Evolutionary conservation across 192 early-diverging fungal species (phyloP).

Genomic region (Geosiphon pyriformis): DNA sequence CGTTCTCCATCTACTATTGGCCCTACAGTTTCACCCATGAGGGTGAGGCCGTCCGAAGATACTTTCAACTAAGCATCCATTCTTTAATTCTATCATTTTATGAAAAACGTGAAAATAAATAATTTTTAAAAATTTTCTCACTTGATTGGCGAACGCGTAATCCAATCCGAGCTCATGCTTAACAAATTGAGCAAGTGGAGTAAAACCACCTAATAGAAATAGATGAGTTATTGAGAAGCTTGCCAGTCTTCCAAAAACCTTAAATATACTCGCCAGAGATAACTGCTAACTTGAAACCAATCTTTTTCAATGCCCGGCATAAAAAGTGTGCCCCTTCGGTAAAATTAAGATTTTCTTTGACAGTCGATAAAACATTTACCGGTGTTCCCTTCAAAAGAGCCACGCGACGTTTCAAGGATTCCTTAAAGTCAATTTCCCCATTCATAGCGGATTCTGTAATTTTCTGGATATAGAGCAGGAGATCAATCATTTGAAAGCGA

Average conservation of each 20-base stretch:
- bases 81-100: not conserved
- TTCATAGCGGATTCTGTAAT: slow-evolving; percentile 97
- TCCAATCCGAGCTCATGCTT: slow-evolving; percentile 87
- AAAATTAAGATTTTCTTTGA: slow-evolving; percentile 72
- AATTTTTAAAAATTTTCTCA: slow-evolving; percentile 26
- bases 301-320: slow-evolving; percentile 81
- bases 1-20: slow-evolving; percentile 86
- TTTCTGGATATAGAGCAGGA: slow-evolving; percentile 40
- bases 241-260: not conserved
- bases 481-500: not conserved
- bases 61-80: slow-evolving; percentile 65
- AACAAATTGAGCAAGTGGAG: slow-evolving; percentile 88
- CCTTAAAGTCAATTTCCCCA: slow-evolving; percentile 96
- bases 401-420: slow-evolving; percentile 84
- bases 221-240: not conserved
- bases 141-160: slow-evolving; percentile 96
- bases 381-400: slow-evolving; percentile 83
- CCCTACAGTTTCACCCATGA: slow-evolving; percentile 87
- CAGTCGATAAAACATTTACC: slow-evolving; percentile 69
- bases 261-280: slow-evolving; percentile 62
- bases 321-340: slow-evolving; percentile 88
- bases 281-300: slow-evolving; percentile 94
- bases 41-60: slow-evolving; percentile 69
- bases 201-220: slow-evolving; percentile 69
- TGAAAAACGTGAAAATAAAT: not conserved